These are phyloP conservation scores for Triticum aestivum DNA, from an alignment of 176 grass and related monocot species.

Conservation along the genomic window DNA sequence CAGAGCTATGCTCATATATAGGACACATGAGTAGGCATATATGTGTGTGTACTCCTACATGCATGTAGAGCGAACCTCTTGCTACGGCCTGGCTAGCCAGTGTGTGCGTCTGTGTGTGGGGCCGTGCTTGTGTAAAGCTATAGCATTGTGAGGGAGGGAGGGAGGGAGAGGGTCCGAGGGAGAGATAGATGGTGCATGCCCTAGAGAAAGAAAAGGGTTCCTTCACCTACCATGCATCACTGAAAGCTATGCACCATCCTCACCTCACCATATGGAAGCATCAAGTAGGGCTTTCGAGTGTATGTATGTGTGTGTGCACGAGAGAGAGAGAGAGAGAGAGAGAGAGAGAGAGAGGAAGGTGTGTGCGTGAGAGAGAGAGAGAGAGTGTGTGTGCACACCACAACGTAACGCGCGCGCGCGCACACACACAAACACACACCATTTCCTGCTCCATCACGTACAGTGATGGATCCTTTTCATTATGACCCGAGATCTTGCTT, in stretches of 20 bases:
- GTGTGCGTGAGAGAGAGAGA: background rate
- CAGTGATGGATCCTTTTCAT: conserved; percentile 77
- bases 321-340: background rate
- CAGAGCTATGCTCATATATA: conserved; percentile 24
- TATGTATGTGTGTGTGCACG: background rate
- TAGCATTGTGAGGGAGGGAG: conserved; percentile 38
- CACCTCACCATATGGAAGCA: conserved; percentile 30
- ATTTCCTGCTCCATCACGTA: conserved; percentile 60
- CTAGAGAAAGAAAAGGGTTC: conserved; percentile 36
- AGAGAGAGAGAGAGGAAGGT: background rate
- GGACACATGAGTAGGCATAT: conserved; percentile 27
- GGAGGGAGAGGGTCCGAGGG: background rate
- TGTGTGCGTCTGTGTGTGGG: background rate
- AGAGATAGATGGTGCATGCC: conserved; percentile 39
- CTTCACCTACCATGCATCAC: conserved; percentile 81
- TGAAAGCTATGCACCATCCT: conserved; percentile 86
- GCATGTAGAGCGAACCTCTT: background rate
- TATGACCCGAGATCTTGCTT: conserved; percentile 71
- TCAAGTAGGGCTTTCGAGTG: conserved; percentile 52
- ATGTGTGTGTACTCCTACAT: background rate
- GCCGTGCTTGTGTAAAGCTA: conserved; percentile 34
- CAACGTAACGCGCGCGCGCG: background rate
- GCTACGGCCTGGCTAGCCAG: background rate
- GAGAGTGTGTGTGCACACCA: background rate
- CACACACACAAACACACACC: background rate